Percentiles rank a stretch among this genome's conserved stretches.
Evolutionary conservation across 805 yeast species (phyloP).

Genomic region (Ogataea methanolica): DNA sequence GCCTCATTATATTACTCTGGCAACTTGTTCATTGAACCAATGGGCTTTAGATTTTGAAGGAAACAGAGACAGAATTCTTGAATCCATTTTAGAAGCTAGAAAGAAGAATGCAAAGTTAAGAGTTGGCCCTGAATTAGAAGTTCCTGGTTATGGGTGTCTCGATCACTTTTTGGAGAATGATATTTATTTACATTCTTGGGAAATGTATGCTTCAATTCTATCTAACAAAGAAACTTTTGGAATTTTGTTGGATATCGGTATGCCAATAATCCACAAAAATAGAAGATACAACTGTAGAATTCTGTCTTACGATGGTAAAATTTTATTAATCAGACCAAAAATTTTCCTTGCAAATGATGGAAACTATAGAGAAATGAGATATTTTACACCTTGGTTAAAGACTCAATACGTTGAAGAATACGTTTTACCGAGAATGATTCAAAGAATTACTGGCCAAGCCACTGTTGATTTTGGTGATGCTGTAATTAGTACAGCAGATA

Average conservation of each 20-base stretch:
- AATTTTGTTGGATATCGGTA: constrained; percentile 84
- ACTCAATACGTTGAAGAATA: constrained; percentile 70
- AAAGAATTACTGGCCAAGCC: constrained; percentile 59
- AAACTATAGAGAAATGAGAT: constrained; percentile 96
- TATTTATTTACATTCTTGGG: constrained; percentile 88
- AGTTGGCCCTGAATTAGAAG: constrained; percentile 95
- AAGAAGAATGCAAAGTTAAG: constrained; percentile 69
- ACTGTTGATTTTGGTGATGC: constrained; percentile 87
- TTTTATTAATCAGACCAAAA: constrained; percentile 87
- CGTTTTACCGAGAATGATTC: constrained; percentile 66
- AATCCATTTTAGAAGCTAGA: constrained; percentile 77
- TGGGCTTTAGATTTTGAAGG: constrained; percentile 99
- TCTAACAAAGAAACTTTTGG: constrained; percentile 64
- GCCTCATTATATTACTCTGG: constrained; percentile 85
- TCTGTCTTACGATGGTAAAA: constrained; percentile 71
- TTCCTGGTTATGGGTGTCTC: constrained; percentile 90
- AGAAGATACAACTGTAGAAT: constrained; percentile 91
- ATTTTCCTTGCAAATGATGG: constrained; percentile 95
- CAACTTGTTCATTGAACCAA: constrained; percentile 94
- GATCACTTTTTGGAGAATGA: constrained; percentile 95
- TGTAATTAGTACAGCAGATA: constrained; percentile 75
- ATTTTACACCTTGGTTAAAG: constrained; percentile 90
- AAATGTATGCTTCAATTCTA: constrained; percentile 78
- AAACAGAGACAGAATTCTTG: constrained; percentile 83
- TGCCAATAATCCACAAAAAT: constrained; percentile 86